Evolutionary conservation across 108 stramenopile species (phyloP), one percentile per base, ranked within the genome.

Genomic region (Conticribra weissflogii): DNA sequence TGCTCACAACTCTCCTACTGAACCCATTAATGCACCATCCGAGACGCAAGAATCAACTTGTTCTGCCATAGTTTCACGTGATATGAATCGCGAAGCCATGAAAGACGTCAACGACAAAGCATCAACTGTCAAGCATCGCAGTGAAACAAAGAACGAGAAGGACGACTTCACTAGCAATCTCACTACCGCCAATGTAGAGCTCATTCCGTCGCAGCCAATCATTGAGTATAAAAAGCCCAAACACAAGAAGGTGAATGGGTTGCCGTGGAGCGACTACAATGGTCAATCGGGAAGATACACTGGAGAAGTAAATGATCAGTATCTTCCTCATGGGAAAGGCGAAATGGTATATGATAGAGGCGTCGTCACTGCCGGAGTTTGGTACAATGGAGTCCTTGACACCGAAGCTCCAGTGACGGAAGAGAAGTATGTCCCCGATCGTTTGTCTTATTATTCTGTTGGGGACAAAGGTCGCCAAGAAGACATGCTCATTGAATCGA

Each of bases 241-340:
- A 5, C 24, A 5, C n/a, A 77, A 77, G 55, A 56, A 58, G 69
- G 76, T 77, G 8, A 77, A 77, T 64, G 76, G 76, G 2, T 33
- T 77, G 45, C 76, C 76, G 18, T 77, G 76, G 76, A 77, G 67
- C 62, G 76, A 77, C 59, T 77, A 77, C 36, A 77, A 77, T 41
- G 76, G 76, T 18, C 61, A 64, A 56, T 69, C 68, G 29, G 76
- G 76, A 19, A 61, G 76, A 22, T 77, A 77, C 41, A 77, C 76
- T 29, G 76, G 76, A 8, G 68, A 68, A 56, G 68, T 77, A 9
- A 77, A 77, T 33, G 68, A 69, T 25, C 41, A 77, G 30, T 77
- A 64, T 56, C 30, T 69, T 14, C 76, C 76, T 0, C 67, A 77
- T 28, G 76, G 76, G 33, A 25, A 33, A 14, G 76, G 76, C 0